Conservation (phyloP, 2,329 filamentous ascomycete species). For the Microdochium trichocladiopsis region DNA sequence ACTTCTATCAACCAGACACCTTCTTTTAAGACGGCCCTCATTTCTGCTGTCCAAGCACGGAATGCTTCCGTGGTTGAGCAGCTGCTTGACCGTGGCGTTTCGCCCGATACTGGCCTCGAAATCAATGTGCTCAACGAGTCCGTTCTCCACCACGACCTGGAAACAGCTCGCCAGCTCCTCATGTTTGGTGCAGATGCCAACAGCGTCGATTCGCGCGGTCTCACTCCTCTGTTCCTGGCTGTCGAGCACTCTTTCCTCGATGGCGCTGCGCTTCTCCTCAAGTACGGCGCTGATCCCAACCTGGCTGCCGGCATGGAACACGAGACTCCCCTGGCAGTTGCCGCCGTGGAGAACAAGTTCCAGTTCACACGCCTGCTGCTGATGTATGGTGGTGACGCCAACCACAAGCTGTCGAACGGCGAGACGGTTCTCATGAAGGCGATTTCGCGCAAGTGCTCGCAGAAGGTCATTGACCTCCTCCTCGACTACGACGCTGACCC, state of each 20-base stretch:
- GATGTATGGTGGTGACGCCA: constrained; percentile 53
- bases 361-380: constrained; percentile 53
- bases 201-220: constrained; percentile 34
- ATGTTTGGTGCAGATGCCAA: constrained; percentile 53
- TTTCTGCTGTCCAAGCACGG: constrained; percentile 46
- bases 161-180: constrained; percentile 47
- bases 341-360: constrained; percentile 43
- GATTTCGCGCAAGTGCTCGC: constrained; percentile 51
- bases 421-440: constrained; percentile 53
- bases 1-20: constrained; percentile 31
- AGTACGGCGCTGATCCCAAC: constrained; percentile 57
- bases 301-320: constrained; percentile 38
- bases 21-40: constrained; percentile 38
- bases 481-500: constrained; percentile 38
- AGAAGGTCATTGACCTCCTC: constrained; percentile 44
- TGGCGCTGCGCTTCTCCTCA: constrained; percentile 51
- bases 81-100: constrained; percentile 49
- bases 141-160: constrained; percentile 40
- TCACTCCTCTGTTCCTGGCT: constrained; percentile 43
- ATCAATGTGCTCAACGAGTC: constrained; percentile 45
- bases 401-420: constrained; percentile 45
- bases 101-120: constrained; percentile 38
- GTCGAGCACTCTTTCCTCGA: constrained; percentile 47
- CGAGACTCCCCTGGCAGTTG: constrained; percentile 47
- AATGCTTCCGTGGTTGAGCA: constrained; percentile 52